These are phyloP conservation scores for Nitzschia sp. DNA, from an alignment of 108 stramenopile genomes.

Conservation along the genomic window DNA sequence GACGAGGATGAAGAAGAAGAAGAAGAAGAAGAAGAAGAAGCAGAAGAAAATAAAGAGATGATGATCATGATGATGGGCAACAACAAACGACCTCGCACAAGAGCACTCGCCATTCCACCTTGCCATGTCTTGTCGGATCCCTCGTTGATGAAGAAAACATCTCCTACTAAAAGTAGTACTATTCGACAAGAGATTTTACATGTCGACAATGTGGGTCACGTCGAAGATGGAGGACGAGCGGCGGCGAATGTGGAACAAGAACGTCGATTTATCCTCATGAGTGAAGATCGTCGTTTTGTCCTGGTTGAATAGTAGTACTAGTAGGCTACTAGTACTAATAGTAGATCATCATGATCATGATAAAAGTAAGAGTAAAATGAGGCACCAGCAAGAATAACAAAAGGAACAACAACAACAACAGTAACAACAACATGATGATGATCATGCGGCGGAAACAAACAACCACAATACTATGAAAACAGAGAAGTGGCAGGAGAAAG, in stretches of 20 bases:
- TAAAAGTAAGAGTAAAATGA: no score
- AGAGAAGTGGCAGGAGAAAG: no score
- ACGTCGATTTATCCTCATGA: slow-evolving; percentile 6
- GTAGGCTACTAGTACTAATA: no score
- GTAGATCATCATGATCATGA: no score
- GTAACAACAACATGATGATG: no score
- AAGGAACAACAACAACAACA: no score
- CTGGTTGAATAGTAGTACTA: background rate
- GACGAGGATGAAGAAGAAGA: background rate
- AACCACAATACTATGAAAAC: no score
- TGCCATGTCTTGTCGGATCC: slow-evolving; percentile 2
- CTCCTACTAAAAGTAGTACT: background rate
- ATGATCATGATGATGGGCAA: no score
- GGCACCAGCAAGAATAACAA: no score
- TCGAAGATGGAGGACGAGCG: background rate
- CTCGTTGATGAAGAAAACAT: background rate
- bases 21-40: no score
- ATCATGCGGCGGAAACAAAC: no score
- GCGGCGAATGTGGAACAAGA: background rate
- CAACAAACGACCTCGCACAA: background rate
- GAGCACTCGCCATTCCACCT: background rate
- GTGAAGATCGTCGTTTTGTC: slow-evolving; percentile 14
- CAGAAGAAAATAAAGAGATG: no score
- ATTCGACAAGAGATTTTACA: background rate
- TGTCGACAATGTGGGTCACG: background rate